Base-by-base conservation (phyloP, 2,329 filamentous ascomycete genomes). In the Penicillium sp. region DNA sequence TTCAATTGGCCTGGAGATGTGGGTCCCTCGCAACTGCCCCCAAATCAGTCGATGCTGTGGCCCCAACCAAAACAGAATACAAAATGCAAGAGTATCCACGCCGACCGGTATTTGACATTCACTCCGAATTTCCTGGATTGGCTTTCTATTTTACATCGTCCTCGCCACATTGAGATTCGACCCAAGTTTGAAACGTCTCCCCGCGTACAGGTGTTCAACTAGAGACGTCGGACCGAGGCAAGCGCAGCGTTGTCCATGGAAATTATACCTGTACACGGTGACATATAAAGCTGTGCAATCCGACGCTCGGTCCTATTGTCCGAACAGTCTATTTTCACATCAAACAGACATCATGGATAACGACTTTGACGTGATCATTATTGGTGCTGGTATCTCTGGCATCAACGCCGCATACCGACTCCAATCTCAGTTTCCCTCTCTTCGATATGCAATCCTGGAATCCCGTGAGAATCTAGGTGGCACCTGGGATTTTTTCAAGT, bases 401-500 rank as follows among this genome's bases (percentile, higher is more conserved):
- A 77, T 82, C 67, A 81, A 81, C 55, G 72, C 76, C 18, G 79
- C 73, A 26, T 82, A 82, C 57, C 74, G 77, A 29, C 51, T 78
- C 8, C 73, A 76, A 49, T 66, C 67, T 1, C 56, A 64, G 37
- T 63, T 76, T 18, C 79, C 79, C 1, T 61, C 72, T 20, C 70
- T 72, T 35, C 72, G 67, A 15, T 82, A 79, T 63, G 70, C 74
- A 3, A 75, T 82, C 40, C 69, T 82, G 23, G 80, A 82, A 64
- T 71, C 72, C 27, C 74, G 79, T 51, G 69, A 74, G 55, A 73
- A 77, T 57, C 68, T 82, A 6, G 80, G 80, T n/a, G 80, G 80
- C 15, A 82, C 80, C 22, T 82, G 80, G 80, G 75, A 75, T 46
- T 71, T 81, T n/a, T 82, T 81, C 73, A 75, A 74, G 49, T 82